Evolutionary conservation across 306 rosid genomes (phyloP), one percentile per base, ranked within the genome.

Genomic region (Fragaria ananassa): DNA sequence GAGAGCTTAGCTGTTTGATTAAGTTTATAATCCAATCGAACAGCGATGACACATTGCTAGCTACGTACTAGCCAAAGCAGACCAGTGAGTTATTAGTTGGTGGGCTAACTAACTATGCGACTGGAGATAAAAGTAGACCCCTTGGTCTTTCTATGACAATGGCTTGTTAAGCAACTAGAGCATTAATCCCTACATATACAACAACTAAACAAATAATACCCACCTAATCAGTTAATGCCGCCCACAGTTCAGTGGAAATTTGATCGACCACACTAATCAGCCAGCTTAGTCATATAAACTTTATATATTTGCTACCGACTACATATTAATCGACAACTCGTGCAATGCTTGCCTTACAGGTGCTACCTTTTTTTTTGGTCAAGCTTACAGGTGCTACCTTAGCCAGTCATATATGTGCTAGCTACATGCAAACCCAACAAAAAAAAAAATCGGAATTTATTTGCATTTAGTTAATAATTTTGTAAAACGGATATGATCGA

Each of bases 91-190:
- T 45, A 50, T 66, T 25, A 12, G 70, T 56, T 66, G 75, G 85
- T 77, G 80, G 71, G 85, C 78, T 34, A 76, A 81, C 85, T 41
- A 46, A 76, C 46, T 23, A 2, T n/a, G 68, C 54, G 39, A 53
- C 34, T 39, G 17, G 18, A 39, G 13, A 41, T 5, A 1, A 2
- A 29, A 10, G 78, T 74, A 29, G 70, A 61, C 77, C 70, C 70
- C 70, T 50, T 29, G 4, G 35, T 34, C 25, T 19, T n/a, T 35
- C 5, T 35, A 8, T 39, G 50, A 67, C 18, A 39, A 5, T 41
- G 46, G 27, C 69, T 18, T 64, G 8, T 37, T 65, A 8, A 17
- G 47, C 46, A 64, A 64, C 0, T 4, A 64, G 69, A 37, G 3
- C 14, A 64, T 34, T 14, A 8, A 34, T 35, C 45, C 42, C 46